phyloP scores from a whole-genome alignment of 73 alveolate genomes.

The Paramecium primaurelia region DNA sequence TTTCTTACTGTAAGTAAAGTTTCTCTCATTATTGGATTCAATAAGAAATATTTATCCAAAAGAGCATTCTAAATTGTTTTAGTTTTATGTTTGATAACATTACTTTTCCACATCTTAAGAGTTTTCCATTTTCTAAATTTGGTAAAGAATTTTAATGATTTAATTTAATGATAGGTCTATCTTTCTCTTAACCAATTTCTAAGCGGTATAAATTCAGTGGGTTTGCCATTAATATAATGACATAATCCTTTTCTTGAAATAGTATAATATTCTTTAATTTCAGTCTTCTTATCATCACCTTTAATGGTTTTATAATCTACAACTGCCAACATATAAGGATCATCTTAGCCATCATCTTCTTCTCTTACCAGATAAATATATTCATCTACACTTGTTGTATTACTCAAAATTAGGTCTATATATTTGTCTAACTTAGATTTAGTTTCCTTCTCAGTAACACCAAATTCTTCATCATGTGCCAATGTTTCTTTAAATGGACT shows the following conservation, averaged over 20 bases:
- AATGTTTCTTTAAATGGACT: slow-evolving; percentile 26
- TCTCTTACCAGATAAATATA: slow-evolving; percentile 48
- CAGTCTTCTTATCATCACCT: slow-evolving; percentile 48
- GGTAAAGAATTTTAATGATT: slow-evolving; percentile 72
- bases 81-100: slow-evolving; percentile 73
- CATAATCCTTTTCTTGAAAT: slow-evolving; percentile 81
- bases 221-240: slow-evolving; percentile 79
- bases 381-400: slow-evolving; percentile 52
- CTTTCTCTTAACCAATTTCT: slow-evolving; percentile 82
- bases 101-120: slow-evolving; percentile 81
- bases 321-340: slow-evolving; percentile 57
- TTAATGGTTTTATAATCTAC: slow-evolving; percentile 57
- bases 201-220: slow-evolving; percentile 77
- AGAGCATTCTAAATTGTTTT: slow-evolving; percentile 68
- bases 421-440: slow-evolving; percentile 50
- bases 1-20: slow-evolving; percentile 67
- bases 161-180: slow-evolving; percentile 67
- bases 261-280: slow-evolving; percentile 70
- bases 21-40: slow-evolving; percentile 70
- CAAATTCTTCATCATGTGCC: slow-evolving; percentile 41
- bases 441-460: slow-evolving; percentile 12
- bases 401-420: slow-evolving; percentile 40
- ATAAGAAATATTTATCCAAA: slow-evolving; percentile 71
- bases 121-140: slow-evolving; percentile 84
- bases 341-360: slow-evolving; percentile 62